These are phyloP conservation scores for Suillus brevipes DNA, from an alignment of 768 basidiomycete genomes.

Conservation along the genomic window DNA sequence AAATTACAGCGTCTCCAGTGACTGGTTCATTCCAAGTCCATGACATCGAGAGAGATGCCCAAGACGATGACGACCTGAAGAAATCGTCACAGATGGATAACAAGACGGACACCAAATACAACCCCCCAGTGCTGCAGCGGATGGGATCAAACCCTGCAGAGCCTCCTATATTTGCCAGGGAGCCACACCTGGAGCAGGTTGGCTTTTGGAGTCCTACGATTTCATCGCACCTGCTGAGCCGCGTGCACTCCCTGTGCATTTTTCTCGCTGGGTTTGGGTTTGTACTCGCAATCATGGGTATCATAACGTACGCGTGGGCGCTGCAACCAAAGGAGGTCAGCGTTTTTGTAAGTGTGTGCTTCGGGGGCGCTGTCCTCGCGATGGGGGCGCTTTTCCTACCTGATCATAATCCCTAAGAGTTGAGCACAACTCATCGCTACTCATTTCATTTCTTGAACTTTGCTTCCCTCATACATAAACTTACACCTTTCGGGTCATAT, in stretches of 20 bases:
- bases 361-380: conserved; percentile 36
- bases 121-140: neutral
- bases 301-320: conserved; percentile 54
- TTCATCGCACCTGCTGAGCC: conserved; percentile 46
- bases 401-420: neutral
- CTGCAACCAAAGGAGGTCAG: conserved; percentile 45
- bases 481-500: neutral
- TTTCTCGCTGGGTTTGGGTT: conserved; percentile 49
- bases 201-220: conserved; percentile 41
- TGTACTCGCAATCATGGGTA: conserved; percentile 48
- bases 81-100: neutral
- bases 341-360: conserved; percentile 41
- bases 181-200: conserved; percentile 54
- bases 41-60: conserved; percentile 17
- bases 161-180: conserved; percentile 38
- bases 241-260: conserved; percentile 51
- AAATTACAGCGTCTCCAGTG: conserved; percentile 25
- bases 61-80: neutral
- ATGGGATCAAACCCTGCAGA: conserved; percentile 16
- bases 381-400: conserved; percentile 9
- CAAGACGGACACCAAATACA: neutral
- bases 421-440: neutral
- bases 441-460: neutral
- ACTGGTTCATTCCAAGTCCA: conserved; percentile 9
- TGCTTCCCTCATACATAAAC: neutral